Base-by-base conservation (phyloP, 495 filamentous ascomycete species). In the Hapsidospora chrysogenum region DNA sequence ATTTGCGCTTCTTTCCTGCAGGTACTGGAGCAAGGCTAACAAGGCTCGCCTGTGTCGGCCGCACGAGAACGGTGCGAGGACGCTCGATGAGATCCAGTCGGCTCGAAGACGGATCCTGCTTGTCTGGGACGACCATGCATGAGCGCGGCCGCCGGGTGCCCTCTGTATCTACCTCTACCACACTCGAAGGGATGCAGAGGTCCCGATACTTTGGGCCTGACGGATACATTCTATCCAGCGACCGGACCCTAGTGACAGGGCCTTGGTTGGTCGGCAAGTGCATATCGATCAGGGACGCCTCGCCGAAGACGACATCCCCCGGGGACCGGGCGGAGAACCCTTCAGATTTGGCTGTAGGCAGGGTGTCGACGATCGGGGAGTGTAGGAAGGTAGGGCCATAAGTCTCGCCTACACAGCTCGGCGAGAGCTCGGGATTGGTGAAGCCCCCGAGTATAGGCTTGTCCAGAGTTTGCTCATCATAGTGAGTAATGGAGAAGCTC, bases 361-460 rank as follows among this genome's bases (percentile, higher is more conserved):
- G 11, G 11, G 23, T 11, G 23, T 26, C 31, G 31, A 22, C 9
- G 30, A 10, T 19, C 13, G 29, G 30, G 3, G 32, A 26, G 11
- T 26, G 23, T 6, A 26, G 23, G 11, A 26, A 26, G 11, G 23
- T 26, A 6, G 23, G 23, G 17, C 35, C 29, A 27, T 35, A 42
- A 2, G 45, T 18, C 22, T 47, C 39, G 19, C 37, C 42, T 4
- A 37, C 35, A 22, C 45, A 37, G 30, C 47, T 47, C 3, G 44
- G 40, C 14, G 38, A 43, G 14, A 34, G 31, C n/a, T 29, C 17
- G 11, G 9, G 28, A n/a, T n/a, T n/a, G n/a, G n/a, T n/a, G n/a
- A n/a, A n/a, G n/a, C n/a, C n/a, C n/a, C n/a, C n/a, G n/a, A n/a
- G n/a, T n/a, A n/a, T n/a, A n/a, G n/a, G n/a, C n/a, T n/a, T n/a